Evolutionary conservation across 768 basidiomycete genomes (phyloP), one percentile per base, ranked within the genome.

Genomic region (Mycena indigotica): DNA sequence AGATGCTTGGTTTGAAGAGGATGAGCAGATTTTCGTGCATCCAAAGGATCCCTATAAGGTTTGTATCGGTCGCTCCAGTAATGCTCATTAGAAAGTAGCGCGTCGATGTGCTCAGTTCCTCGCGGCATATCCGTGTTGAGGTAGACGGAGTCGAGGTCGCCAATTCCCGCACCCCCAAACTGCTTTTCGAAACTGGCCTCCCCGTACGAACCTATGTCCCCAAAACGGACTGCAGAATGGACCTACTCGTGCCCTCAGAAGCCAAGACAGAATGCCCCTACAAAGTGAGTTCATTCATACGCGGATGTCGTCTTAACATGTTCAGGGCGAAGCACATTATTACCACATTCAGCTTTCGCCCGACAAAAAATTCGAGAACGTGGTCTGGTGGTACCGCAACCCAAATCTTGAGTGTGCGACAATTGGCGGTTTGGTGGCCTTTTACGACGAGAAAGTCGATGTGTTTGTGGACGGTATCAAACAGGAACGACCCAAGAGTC

Each of bases 1-100:
- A 64, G 85, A 86, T 59, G 77, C 78, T 3, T 88, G 87, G 86
- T 85, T 87, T 51, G 86, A 88, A 71, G 86, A 88, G 65, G 86
- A 87, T 49, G 85, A 88, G 48, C 68, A 81, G 54, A 77, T 87
- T 28, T 83, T 76, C 55, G 72, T 77, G 2, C 86, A 88, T 57
- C 82, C 84, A 6, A 87, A 83, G 63, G 86, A 88, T 66, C 85
- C 86, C 1, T 88, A 86, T 70, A 88, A 88, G 77, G 86, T 86
- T 3, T 40, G 66, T 56, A 16, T 41, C 21, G 17, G n/a, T 45
- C 23, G 21, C 28, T 24, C 5, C 17, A 39, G 56, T 21, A 40
- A 48, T 46, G 16, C 45, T 46, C 23, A 21, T 3, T 16, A 5
- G 8, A 40, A 25, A 44, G 24, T 55, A 88, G 86, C 82, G 87